Percentiles rank a stretch among this genome's conserved stretches.
Conservation (phyloP, 2,329 filamentous ascomycete species). For the Taxawa tesnikishii region DNA sequence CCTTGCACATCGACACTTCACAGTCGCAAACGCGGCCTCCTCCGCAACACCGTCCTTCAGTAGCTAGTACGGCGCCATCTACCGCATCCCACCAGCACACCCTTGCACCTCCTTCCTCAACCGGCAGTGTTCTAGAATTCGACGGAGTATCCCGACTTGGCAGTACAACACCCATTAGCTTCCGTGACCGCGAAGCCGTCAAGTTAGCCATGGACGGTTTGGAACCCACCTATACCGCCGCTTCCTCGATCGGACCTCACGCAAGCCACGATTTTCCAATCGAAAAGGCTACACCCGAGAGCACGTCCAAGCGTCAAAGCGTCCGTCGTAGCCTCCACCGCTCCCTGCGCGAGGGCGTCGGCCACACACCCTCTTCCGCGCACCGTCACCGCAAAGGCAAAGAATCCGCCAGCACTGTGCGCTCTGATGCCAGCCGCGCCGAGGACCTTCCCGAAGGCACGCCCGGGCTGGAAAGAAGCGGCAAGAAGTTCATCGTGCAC, state of each 20-base stretch:
- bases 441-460: slow-evolving; percentile 45
- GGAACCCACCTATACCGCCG: slow-evolving; percentile 3
- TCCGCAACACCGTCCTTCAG: slow-evolving; percentile 22
- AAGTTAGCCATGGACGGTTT: slow-evolving; percentile 4
- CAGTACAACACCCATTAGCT: too few relatives aligned
- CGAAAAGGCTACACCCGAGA: slow-evolving; percentile 11
- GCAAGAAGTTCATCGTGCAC: slow-evolving; percentile 88
- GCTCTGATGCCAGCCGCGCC: slow-evolving; percentile 32
- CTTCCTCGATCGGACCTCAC: slow-evolving; percentile 1
- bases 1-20: slow-evolving; percentile 18
- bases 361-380: slow-evolving; percentile 22
- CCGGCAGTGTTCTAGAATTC: too few relatives aligned
- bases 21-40: slow-evolving; percentile 16
- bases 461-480: slow-evolving; percentile 57
- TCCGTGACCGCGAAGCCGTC: slow-evolving; percentile 9
- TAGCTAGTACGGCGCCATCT: slow-evolving; percentile 15
- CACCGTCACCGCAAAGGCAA: slow-evolving; percentile 66
- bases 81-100: slow-evolving; percentile 5
- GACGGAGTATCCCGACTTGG: too few relatives aligned
- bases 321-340: slow-evolving; percentile 80
- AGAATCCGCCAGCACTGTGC: slow-evolving; percentile 52
- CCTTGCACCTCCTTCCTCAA: slow-evolving; percentile 6
- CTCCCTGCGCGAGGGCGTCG: slow-evolving; percentile 58
- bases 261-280: slow-evolving; percentile 3
- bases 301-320: slow-evolving; percentile 30